Conservation (phyloP, 257 asterid genomes). For the Schizonepeta tenuifolia region DNA sequence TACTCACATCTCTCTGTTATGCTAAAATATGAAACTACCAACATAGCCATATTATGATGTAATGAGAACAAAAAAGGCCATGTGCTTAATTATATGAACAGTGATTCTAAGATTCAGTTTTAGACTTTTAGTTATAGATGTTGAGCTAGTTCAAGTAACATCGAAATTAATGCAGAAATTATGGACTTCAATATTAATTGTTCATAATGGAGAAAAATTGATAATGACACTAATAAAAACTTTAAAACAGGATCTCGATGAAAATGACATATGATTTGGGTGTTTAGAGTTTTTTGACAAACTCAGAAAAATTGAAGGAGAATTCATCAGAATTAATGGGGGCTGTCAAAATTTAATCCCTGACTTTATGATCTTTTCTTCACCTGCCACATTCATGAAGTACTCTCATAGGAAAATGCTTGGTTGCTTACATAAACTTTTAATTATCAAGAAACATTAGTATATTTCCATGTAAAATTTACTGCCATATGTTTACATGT, state of each 20-base stretch:
- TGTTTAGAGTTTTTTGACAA: conserved; percentile 20
- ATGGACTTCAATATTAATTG: not conserved
- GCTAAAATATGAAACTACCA: no score
- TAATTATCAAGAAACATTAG: not conserved
- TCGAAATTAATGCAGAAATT: not conserved
- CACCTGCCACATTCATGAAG: conserved; percentile 37
- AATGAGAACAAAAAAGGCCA: not conserved
- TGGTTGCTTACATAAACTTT: not conserved
- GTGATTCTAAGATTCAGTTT: not conserved
- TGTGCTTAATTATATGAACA: not conserved
- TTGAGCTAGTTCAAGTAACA: not conserved
- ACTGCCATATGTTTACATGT: no score
- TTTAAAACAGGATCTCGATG: conserved; percentile 28
- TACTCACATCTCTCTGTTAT: no score
- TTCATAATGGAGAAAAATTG: not conserved
- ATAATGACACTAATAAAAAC: not conserved
- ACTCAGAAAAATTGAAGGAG: not conserved
- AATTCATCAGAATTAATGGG: no score
- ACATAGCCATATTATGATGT: not conserved
- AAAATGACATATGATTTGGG: conserved; percentile 40
- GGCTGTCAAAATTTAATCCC: conserved; percentile 2
- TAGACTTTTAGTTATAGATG: no score
- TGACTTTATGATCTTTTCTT: conserved; percentile 29
- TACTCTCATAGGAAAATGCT: not conserved
- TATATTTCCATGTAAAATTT: no score